Evolutionary conservation across 805 yeast genomes (phyloP).

Genomic region (Saccharomycopsis javanensis): DNA sequence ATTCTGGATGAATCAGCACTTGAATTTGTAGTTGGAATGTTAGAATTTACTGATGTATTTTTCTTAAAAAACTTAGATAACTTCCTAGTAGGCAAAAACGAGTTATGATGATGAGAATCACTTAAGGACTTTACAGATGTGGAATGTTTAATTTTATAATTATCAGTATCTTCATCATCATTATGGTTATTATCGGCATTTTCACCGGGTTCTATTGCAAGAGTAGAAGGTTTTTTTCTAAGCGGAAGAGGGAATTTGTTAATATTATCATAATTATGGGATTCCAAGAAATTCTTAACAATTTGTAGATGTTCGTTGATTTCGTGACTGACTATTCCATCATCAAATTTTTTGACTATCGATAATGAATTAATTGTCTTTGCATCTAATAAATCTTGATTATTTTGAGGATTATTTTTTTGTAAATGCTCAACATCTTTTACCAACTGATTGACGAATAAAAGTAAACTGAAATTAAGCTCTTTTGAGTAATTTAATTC

Average conservation of each 20-base stretch:
- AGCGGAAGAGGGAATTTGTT: not conserved
- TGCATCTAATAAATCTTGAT: not conserved
- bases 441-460: conserved; percentile 14
- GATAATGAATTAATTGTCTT: not conserved
- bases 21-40: not conserved
- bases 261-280: not conserved
- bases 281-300: conserved; percentile 1
- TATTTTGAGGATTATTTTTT: not conserved
- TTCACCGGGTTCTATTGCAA: not conserved
- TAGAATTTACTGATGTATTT: not conserved
- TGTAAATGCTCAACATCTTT: conserved; percentile 13
- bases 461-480: conserved; percentile 13
- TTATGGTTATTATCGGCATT: not conserved
- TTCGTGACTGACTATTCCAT: conserved; percentile 1
- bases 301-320: conserved; percentile 4
- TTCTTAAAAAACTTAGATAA: not conserved
- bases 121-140: not conserved
- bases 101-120: not conserved
- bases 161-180: too few relatives aligned
- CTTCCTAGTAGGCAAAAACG: not conserved
- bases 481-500: conserved; percentile 13
- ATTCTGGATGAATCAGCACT: not conserved
- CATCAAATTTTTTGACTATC: not conserved
- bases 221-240: not conserved
- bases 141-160: not conserved